Conservation (phyloP, 2,329 filamentous ascomycete species). For the Trichoderma semiorbis region DNA sequence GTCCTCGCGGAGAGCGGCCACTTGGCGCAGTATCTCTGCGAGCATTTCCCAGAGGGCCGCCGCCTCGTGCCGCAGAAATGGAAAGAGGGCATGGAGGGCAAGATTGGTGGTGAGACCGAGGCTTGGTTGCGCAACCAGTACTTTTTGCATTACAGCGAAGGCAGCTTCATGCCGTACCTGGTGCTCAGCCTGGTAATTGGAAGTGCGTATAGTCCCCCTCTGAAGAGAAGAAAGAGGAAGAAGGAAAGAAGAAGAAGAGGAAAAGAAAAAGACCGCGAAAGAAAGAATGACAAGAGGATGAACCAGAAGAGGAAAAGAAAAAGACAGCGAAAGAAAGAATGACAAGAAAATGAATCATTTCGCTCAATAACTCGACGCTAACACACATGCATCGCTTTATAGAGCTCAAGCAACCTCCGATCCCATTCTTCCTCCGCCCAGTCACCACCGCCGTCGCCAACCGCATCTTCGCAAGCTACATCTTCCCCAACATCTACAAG, state of each 20-base stretch:
- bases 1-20: slow-evolving; percentile 78
- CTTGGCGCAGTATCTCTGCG: slow-evolving; percentile 78
- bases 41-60: slow-evolving; percentile 51
- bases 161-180: slow-evolving; percentile 72
- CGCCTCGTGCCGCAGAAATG: slow-evolving; percentile 52
- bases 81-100: slow-evolving; percentile 55
- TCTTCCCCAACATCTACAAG: slow-evolving; percentile 46
- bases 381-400: background rate
- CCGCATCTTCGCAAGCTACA: slow-evolving; percentile 38
- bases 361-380: background rate
- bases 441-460: slow-evolving; percentile 45
- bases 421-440: slow-evolving; percentile 54
- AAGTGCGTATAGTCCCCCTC: slow-evolving; percentile 35
- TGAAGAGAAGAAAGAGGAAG: background rate
- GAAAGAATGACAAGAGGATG: background rate
- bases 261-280: background rate
- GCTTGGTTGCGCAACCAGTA: slow-evolving; percentile 60
- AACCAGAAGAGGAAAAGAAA: background rate
- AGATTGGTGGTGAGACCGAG: slow-evolving; percentile 58
- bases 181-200: slow-evolving; percentile 60
- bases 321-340: background rate
- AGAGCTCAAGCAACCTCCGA: slow-evolving; percentile 43
- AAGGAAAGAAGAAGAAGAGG: background rate
- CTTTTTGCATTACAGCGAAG: slow-evolving; percentile 81
- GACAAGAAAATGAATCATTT: background rate